A percentile compares a stretch with the other conserved stretches of the same genome.
Evolutionary conservation across 2,329 filamentous ascomycete genomes (phyloP).

Genomic region (Cladorrhinum sp.): DNA sequence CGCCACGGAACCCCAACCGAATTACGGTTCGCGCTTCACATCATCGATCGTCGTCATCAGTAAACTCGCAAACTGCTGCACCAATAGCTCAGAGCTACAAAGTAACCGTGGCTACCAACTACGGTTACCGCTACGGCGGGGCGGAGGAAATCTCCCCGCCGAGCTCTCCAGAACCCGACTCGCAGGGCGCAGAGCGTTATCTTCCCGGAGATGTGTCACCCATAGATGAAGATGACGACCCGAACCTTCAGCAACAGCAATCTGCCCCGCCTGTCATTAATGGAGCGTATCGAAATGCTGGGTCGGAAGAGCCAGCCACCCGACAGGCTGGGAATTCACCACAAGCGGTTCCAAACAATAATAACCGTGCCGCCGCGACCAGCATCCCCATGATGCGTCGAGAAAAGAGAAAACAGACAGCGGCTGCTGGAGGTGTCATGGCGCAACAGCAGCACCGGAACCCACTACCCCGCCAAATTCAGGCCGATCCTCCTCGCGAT

Average conservation of each 20-base stretch:
- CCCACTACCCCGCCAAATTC: constrained; percentile 15
- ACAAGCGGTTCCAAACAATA: constrained; percentile 24
- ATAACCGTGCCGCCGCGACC: constrained; percentile 26
- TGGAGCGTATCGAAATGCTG: constrained; percentile 8
- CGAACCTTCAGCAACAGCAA: constrained; percentile 5
- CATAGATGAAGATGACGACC: constrained; percentile 43
- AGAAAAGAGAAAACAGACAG: constrained; percentile 46
- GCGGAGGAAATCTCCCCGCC: constrained; percentile 48
- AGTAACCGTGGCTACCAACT: constrained; percentile 27
- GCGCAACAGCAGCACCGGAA: constrained; percentile 29
- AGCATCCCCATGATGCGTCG: constrained; percentile 54
- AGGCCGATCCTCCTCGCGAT: constrained; percentile 33
- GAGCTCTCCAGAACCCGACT: constrained; percentile 51
- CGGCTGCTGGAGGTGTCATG: constrained; percentile 34
- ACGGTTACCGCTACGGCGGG: constrained; percentile 28
- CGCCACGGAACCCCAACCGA: constrained; percentile 38
- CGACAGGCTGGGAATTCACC: constrained; percentile 18
- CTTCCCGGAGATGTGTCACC: constrained; percentile 48
- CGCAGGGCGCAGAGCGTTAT: constrained; percentile 29
- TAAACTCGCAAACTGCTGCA: constrained; percentile 56
- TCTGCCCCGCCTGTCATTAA: not conserved
- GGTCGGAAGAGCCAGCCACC: not conserved
- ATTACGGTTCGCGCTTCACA: constrained; percentile 33
- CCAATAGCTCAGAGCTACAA: constrained; percentile 33
- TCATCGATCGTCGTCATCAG: constrained; percentile 54